These are phyloP conservation scores for Septoria petroselini DNA, from an alignment of 2,329 filamentous ascomycete species.

Conservation along the genomic window DNA sequence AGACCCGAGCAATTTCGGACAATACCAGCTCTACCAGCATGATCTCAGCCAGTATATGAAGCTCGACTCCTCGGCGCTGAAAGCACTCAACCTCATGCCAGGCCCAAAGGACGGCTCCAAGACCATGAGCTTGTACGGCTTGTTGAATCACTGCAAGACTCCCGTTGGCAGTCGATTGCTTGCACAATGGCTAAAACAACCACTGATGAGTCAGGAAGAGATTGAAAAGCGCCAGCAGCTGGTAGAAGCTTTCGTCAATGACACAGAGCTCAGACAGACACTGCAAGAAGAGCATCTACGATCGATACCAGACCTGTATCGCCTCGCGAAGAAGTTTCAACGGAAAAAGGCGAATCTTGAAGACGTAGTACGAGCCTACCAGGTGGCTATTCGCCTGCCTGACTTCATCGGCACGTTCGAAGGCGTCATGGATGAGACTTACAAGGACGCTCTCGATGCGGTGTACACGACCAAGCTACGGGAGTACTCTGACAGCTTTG, in stretches of 20 bases:
- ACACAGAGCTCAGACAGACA: constrained; percentile 88
- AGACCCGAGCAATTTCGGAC: constrained; percentile 90
- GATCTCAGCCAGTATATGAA: constrained; percentile 98
- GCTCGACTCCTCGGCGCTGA: constrained; percentile 87
- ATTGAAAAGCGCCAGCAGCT: constrained; percentile 91
- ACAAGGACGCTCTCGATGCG: constrained; percentile 79
- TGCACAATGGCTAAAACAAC: constrained; percentile 96
- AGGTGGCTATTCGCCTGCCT: constrained; percentile 87
- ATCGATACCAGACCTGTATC: constrained; percentile 89
- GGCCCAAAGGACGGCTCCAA: constrained; percentile 92
- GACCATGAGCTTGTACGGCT: constrained; percentile 91
- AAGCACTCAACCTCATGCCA: constrained; percentile 95
- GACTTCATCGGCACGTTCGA: constrained; percentile 87
- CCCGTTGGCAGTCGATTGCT: constrained; percentile 85
- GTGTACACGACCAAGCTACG: constrained; percentile 80
- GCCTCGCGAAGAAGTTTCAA: constrained; percentile 92
- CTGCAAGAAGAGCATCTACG: constrained; percentile 96
- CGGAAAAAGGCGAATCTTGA: constrained; percentile 86
- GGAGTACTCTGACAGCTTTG: constrained; percentile 72
- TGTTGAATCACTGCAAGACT: constrained; percentile 97
- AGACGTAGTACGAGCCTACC: constrained; percentile 92
- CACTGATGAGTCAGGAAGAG: constrained; percentile 83
- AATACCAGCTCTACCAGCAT: constrained; percentile 96
- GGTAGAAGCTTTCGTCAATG: constrained; percentile 89
- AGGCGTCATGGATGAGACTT: constrained; percentile 90